Evolutionary conservation across 306 rosid species (phyloP).

Genomic region (Dryas octopetala): DNA sequence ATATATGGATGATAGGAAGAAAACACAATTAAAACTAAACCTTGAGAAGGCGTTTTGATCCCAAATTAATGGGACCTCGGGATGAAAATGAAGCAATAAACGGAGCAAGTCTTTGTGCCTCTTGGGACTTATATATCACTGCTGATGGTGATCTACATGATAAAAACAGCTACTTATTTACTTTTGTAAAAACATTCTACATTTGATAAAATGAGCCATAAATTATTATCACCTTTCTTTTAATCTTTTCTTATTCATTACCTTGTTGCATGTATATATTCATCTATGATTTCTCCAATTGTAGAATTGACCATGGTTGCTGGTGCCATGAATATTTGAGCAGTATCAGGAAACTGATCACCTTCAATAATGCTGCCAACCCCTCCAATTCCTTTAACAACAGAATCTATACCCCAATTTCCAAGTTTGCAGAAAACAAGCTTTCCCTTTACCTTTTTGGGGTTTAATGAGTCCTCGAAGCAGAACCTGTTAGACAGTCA

Average conservation of each 20-base stretch:
- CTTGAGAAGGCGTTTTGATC: conserved; percentile 64
- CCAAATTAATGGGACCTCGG: conserved; percentile 68
- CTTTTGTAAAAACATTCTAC: not conserved
- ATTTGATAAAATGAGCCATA: not conserved
- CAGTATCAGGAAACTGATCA: conserved; percentile 46
- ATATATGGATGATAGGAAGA: not conserved
- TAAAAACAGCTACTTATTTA: conserved; percentile 1
- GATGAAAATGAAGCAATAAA: conserved; percentile 81
- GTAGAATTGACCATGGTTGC: conserved; percentile 55
- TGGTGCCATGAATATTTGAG: conserved; percentile 75
- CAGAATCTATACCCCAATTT: conserved; percentile 59
- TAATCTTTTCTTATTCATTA: conserved; percentile 9
- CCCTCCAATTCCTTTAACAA: conserved; percentile 66
- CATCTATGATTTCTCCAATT: conserved; percentile 37
- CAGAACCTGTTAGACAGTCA: conserved; percentile 31
- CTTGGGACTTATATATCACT: conserved; percentile 55
- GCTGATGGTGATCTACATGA: conserved; percentile 62
- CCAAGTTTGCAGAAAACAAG: conserved; percentile 52
- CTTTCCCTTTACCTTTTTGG: conserved; percentile 62
- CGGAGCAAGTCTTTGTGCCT: conserved; percentile 52
- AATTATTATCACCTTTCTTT: not conserved
- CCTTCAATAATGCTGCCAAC: conserved; percentile 56
- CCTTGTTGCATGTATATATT: conserved; percentile 66
- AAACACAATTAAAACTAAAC: conserved; percentile 26
- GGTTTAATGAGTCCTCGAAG: conserved; percentile 45